A percentile compares a stretch with the other conserved stretches of the same genome.
phyloP scores from a whole-genome alignment of 768 basidiomycete genomes.

The Termitomyces sp. region DNA sequence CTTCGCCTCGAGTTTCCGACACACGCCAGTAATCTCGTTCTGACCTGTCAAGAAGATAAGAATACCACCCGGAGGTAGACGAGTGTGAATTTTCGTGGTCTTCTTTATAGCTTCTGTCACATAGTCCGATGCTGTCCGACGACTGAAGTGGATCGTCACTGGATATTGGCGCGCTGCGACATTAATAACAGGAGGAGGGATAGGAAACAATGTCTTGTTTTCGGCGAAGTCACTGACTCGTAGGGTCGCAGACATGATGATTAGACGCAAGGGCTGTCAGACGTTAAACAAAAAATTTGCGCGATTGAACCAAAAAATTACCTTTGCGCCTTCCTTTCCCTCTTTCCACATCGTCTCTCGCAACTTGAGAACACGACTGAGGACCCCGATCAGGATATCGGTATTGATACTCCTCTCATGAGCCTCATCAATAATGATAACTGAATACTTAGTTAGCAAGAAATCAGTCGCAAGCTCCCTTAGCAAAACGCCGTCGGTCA shows the following conservation, averaged over 20 bases:
- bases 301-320: constrained; percentile 22
- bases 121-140: constrained; percentile 83
- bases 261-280: constrained; percentile 74
- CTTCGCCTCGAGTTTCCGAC: constrained; percentile 72
- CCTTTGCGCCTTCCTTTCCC: constrained; percentile 68
- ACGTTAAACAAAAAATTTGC: constrained; percentile 6
- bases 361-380: constrained; percentile 90
- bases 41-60: constrained; percentile 95
- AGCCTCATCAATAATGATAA: constrained; percentile 96
- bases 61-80: constrained; percentile 90
- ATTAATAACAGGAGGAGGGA: constrained; percentile 87
- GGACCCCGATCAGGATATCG: constrained; percentile 92
- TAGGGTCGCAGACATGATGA: constrained; percentile 99
- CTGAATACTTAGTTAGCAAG: constrained; percentile 88
- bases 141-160: constrained; percentile 91
- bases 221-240: constrained; percentile 90
- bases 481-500: constrained; percentile 97
- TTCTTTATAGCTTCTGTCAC: constrained; percentile 90
- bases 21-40: constrained; percentile 87
- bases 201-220: constrained; percentile 76
- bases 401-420: constrained; percentile 99
- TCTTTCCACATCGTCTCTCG: constrained; percentile 89
- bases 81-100: constrained; percentile 85
- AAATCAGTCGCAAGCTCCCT: constrained; percentile 93
- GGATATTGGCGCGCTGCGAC: constrained; percentile 91